Evolutionary conservation across 2,329 filamentous ascomycete genomes (phyloP).

Genomic region (Cladophialophora bantiana): DNA sequence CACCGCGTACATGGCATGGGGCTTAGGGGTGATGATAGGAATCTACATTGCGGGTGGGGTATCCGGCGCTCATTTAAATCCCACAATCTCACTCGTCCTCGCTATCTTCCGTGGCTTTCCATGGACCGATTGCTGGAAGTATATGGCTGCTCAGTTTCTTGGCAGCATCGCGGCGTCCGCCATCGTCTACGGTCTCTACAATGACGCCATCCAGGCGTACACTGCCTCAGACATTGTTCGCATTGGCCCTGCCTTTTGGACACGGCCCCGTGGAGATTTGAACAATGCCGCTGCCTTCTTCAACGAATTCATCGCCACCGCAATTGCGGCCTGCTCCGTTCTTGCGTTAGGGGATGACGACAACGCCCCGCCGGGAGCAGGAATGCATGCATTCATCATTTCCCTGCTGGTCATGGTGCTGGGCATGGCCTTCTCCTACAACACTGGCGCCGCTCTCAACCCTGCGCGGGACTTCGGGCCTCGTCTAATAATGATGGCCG

Average conservation of each 20-base stretch:
- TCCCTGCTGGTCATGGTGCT: conserved; percentile 51
- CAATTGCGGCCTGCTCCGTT: conserved; percentile 45
- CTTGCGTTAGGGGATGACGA: conserved; percentile 52
- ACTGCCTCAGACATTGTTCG: conserved; percentile 32
- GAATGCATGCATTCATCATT: conserved; percentile 54
- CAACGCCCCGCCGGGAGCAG: conserved; percentile 54
- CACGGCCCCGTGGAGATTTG: conserved; percentile 41
- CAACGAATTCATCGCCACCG: conserved; percentile 48
- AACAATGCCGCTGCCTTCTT: conserved; percentile 46
- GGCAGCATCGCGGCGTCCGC: conserved; percentile 47
- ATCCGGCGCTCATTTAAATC: conserved; percentile 59
- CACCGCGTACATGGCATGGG: conserved; percentile 42
- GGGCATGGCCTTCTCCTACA: conserved; percentile 46
- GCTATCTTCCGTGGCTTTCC: conserved; percentile 48
- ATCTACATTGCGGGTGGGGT: conserved; percentile 57
- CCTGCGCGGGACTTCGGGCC: conserved; percentile 48
- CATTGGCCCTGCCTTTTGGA: conserved; percentile 44
- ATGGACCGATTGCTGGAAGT: conserved; percentile 40
- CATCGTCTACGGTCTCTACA: conserved; percentile 48
- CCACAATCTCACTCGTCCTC: conserved; percentile 51
- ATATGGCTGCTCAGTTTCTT: conserved; percentile 47
- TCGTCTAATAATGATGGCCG: conserved; percentile 44
- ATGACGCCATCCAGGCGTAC: conserved; percentile 45
- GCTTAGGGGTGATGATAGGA: conserved; percentile 47
- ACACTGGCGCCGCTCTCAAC: conserved; percentile 49